Evolutionary conservation across 345 rosid genomes (phyloP).

Genomic region (Geranium brycei): DNA sequence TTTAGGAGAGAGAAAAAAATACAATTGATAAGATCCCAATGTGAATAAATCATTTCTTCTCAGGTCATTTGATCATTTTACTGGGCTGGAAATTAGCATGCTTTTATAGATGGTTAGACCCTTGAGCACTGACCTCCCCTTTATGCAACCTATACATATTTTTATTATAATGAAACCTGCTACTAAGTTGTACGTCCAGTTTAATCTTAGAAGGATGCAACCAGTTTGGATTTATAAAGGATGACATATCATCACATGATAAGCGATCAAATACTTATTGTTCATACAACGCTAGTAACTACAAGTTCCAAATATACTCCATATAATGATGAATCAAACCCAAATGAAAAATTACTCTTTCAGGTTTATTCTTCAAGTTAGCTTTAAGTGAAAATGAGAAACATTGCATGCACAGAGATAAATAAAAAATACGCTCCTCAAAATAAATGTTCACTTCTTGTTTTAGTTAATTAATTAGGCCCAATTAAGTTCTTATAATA

Average conservation of each 20-base stretch:
- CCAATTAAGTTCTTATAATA: no score
- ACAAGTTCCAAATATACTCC: neutral
- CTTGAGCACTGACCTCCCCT: neutral
- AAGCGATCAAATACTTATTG: neutral
- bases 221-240: neutral
- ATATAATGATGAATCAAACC: neutral
- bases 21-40: slow-evolving; percentile 5
- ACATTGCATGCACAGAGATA: neutral
- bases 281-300: neutral
- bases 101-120: neutral
- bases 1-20: slow-evolving; percentile 1
- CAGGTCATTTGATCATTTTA: neutral
- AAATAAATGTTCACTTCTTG: no score
- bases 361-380: neutral
- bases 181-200: no score
- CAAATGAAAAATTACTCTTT: neutral
- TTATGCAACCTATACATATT: neutral
- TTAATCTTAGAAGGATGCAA: no score
- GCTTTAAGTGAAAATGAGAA: neutral
- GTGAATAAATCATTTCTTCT: neutral
- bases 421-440: no score
- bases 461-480: no score
- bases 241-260: neutral
- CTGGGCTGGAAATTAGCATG: neutral
- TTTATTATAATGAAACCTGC: neutral